These are phyloP conservation scores for Cyberlindnera amylophila DNA, from an alignment of 805 yeast species.

Conservation along the genomic window DNA sequence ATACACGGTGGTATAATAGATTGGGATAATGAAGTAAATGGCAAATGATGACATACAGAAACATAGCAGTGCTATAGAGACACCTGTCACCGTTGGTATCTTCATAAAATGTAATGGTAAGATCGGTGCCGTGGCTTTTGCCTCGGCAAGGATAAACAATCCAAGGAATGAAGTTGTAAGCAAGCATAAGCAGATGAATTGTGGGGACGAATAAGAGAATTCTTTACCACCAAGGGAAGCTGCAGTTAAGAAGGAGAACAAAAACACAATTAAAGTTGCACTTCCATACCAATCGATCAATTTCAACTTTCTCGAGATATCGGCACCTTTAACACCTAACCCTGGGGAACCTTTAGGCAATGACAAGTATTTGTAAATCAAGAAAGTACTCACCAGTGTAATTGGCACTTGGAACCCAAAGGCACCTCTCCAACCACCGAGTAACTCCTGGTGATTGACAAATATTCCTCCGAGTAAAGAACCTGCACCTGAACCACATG, in stretches of 20 bases:
- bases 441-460: constrained; percentile 29
- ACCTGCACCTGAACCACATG: constrained; percentile 72
- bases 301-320: constrained; percentile 43
- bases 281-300: constrained; percentile 57
- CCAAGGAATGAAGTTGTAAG: constrained; percentile 35
- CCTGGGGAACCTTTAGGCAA: constrained; percentile 53
- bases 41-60: constrained; percentile 37
- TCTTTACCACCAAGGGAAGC: constrained; percentile 53
- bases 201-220: constrained; percentile 35
- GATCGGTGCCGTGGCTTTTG: constrained; percentile 51
- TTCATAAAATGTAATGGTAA: constrained; percentile 54
- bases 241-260: constrained; percentile 44
- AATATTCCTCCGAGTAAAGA: constrained; percentile 60
- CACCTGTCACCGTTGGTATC: constrained; percentile 57
- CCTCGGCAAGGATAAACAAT: constrained; percentile 41
- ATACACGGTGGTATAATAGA: constrained; percentile 55
- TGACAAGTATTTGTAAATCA: constrained; percentile 34
- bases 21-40: constrained; percentile 53
- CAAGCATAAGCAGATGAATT: constrained; percentile 31
- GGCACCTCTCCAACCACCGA: constrained; percentile 48
- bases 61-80: constrained; percentile 63
- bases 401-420: constrained; percentile 51
- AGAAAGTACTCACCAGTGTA: constrained; percentile 41
- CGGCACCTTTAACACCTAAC: constrained; percentile 41
- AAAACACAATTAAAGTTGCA: constrained; percentile 39